Evolutionary conservation across 768 basidiomycete species (phyloP), one percentile per base, ranked within the genome.

Genomic region (Calocera viscosa): DNA sequence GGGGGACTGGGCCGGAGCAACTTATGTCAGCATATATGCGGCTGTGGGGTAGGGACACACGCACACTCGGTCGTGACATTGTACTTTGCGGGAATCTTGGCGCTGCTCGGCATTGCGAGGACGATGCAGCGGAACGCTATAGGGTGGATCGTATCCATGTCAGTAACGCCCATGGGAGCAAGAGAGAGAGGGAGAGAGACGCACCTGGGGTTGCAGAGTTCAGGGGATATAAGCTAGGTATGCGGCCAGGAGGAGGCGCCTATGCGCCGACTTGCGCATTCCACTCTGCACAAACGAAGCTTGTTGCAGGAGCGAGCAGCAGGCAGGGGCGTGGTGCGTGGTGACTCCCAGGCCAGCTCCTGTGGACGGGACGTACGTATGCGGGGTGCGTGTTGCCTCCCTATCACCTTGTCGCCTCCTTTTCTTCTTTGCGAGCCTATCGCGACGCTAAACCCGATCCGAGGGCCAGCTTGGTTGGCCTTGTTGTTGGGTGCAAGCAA

Each of bases 21-120:
- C n/a, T 24, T 26, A 34, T 63, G 49, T 28, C 33, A 38, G 34
- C 26, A 35, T 28, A 16, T 17, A 24, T 35, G 22, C 38, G 28
- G n/a, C 10, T 12, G 33, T 33, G 22, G n/a, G 64, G 30, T 2
- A 32, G 3, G 43, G 2, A 5, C 1, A 19, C 43, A 72, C 83
- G 26, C 64, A 83, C 82, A 84, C 1, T 84, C 83, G 0, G 82
- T 81, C 0, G 79, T 74, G 47, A 84, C 83, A 67, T 84, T 84
- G 75, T 79, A 84, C 71, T 81, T 83, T 38, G 75, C 77, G 66
- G 82, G 79, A 30, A 78, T 74, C 63, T 78, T 76, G 39, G 78
- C 53, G 26, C 53, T 60, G 53, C 53, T 60, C 53, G 53, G 53
- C 53, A 60, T 60, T 2, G 53, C 53, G 53, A 60, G 30, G 14